Base-by-base conservation (phyloP, 148 eudicot species). In the Pharnaceum exiguum region DNA sequence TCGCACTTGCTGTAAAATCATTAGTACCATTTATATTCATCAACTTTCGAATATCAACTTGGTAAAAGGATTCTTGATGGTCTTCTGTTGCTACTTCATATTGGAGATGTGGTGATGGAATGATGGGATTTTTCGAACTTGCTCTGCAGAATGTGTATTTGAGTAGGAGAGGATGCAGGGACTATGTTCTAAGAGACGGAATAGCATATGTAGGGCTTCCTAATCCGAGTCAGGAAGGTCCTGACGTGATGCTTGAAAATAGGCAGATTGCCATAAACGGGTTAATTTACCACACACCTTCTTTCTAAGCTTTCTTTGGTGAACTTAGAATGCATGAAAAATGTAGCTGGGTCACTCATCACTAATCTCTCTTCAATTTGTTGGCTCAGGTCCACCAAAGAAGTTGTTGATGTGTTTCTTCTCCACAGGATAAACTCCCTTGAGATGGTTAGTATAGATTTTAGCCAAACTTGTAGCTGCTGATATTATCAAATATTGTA, bases 401-500 rank as follows among this genome's bases (percentile, higher is more conserved):
- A 67, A 60, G 28, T 15, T 6, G 59, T 22, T 17, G 47, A 70
- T 54, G 82, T 75, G 3, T 83, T 83, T 48, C 82, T 83, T 53
- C 73, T 83, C 36, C 89, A 83, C 52, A 77, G 69, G 68, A 75
- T 77, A 35, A 71, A 66, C 78, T 50, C 80, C 19, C 54, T 83
- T 42, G 82, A 79, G 48, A 67, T 79, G 59, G 88, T 83, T 66
- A 48, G 76, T 67, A 45, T 29, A 1, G 5, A 11, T 18, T 38
- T 26, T 21, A 18, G 2, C 25, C 7, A 38, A 10, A 26, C n/a
- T 29, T 37, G 56, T n/a, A n/a, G n/a, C n/a, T n/a, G n/a, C n/a
- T n/a, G n/a, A n/a, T n/a, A n/a, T n/a, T n/a, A n/a, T n/a, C n/a
- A n/a, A n/a, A n/a, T n/a, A n/a, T 15, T 45, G 7, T 32, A 8